These are phyloP conservation scores for Ceratobasidium sp. DNA, from an alignment of 1,284 basidiomycete species.

Conservation along the genomic window DNA sequence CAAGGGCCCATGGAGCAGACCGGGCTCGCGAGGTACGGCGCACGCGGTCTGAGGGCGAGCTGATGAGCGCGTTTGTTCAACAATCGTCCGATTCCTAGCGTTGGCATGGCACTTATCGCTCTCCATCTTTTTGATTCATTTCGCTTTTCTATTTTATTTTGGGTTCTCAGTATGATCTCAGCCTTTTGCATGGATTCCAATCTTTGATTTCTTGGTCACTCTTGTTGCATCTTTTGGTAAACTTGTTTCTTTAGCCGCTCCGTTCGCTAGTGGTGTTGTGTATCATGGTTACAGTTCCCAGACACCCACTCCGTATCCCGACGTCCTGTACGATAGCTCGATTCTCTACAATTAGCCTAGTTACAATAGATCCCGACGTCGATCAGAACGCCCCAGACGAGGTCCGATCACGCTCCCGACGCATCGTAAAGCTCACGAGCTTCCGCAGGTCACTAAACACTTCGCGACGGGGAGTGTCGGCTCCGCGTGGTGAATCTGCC, in stretches of 20 bases:
- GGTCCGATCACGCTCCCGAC: conserved; percentile 59
- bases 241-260: not conserved
- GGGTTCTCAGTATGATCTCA: not conserved
- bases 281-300: conserved; percentile 30
- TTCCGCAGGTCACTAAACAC: conserved; percentile 86
- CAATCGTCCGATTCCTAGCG: conserved; percentile 8
- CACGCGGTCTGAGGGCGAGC: conserved; percentile 9
- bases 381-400: conserved; percentile 12
- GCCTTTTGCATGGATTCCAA: conserved; percentile 6
- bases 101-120: conserved; percentile 1
- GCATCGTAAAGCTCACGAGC: conserved; percentile 83
- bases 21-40: conserved; percentile 31
- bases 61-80: not conserved
- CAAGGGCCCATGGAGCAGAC: not conserved
- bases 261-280: conserved; percentile 1
- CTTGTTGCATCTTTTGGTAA: conserved; percentile 14
- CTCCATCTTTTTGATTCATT: not conserved
- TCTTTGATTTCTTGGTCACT: conserved; percentile 16
- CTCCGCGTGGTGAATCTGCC: conserved; percentile 54
- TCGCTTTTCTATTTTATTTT: not conserved
- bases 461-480: conserved; percentile 56
- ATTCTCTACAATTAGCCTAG: not conserved
- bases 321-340: not conserved
- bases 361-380: conserved; percentile 7
- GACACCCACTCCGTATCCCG: conserved; percentile 1